phyloP scores from a whole-genome alignment of 148 eudicot genomes.

The Camellia sinensis region DNA sequence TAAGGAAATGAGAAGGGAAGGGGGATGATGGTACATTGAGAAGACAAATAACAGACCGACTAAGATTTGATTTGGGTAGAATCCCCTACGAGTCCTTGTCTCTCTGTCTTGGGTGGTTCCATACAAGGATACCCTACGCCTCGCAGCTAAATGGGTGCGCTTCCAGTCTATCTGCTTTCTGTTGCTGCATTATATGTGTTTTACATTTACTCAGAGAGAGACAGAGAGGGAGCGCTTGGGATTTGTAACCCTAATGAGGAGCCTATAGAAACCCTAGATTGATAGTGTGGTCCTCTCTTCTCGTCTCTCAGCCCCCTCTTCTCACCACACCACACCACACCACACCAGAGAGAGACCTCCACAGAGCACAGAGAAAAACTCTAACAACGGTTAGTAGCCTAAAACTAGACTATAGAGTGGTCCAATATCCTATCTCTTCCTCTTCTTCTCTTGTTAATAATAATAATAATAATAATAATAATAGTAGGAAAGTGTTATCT shows the following conservation, averaged over 20 bases:
- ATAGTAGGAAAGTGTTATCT: too few relatives aligned
- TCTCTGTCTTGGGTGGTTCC: neutral
- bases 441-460: too few relatives aligned
- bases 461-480: too few relatives aligned
- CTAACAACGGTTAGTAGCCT: neutral
- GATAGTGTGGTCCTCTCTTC: neutral
- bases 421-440: neutral
- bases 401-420: constrained; percentile 6
- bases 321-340: too few relatives aligned
- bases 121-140: too few relatives aligned
- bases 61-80: constrained; percentile 8
- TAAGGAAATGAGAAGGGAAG: neutral
- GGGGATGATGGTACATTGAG: neutral
- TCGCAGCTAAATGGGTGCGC: too few relatives aligned
- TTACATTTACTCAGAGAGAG: neutral
- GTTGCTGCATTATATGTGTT: neutral
- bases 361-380: constrained; percentile 1
- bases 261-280: neutral
- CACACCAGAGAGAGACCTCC: too few relatives aligned
- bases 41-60: constrained; percentile 1
- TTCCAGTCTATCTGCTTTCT: neutral
- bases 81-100: neutral
- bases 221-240: too few relatives aligned
- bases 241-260: neutral
- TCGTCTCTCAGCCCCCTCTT: too few relatives aligned